Conservation (phyloP, 495 filamentous ascomycete species). For the Penicillium steckii region DNA sequence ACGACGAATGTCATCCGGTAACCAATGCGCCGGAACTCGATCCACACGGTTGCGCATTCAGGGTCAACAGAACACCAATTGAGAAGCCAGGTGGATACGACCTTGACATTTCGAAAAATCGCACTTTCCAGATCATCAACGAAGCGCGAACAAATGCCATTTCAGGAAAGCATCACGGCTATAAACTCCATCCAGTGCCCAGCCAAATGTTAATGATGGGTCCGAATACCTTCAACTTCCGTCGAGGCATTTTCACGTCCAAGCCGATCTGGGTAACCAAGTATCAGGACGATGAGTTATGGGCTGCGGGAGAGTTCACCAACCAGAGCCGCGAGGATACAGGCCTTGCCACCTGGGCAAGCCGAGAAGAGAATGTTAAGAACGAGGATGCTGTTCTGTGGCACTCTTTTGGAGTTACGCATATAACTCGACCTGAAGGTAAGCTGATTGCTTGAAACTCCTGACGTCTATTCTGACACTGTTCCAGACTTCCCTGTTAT, state of each 20-base stretch:
- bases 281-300: constrained; percentile 76
- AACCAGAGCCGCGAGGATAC: constrained; percentile 71
- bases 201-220: constrained; percentile 82
- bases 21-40: background rate
- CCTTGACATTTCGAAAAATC: constrained; percentile 57
- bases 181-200: constrained; percentile 68
- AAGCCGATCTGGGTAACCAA: constrained; percentile 76
- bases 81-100: constrained; percentile 60
- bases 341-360: constrained; percentile 19
- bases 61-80: constrained; percentile 22
- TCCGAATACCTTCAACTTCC: constrained; percentile 58
- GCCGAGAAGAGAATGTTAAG: constrained; percentile 28
- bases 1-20: background rate
- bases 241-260: constrained; percentile 17
- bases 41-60: background rate
- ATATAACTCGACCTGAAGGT: constrained; percentile 52
- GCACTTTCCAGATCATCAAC: constrained; percentile 83
- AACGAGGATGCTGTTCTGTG: constrained; percentile 49
- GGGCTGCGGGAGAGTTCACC: constrained; percentile 75
- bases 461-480: background rate
- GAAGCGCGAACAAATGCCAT: constrained; percentile 61
- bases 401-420: constrained; percentile 58
- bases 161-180: constrained; percentile 72
- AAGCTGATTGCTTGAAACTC: background rate
- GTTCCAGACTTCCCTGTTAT: constrained; percentile 63